Conservation (phyloP, 768 basidiomycete species). For the Ephemerocybe angulata region DNA sequence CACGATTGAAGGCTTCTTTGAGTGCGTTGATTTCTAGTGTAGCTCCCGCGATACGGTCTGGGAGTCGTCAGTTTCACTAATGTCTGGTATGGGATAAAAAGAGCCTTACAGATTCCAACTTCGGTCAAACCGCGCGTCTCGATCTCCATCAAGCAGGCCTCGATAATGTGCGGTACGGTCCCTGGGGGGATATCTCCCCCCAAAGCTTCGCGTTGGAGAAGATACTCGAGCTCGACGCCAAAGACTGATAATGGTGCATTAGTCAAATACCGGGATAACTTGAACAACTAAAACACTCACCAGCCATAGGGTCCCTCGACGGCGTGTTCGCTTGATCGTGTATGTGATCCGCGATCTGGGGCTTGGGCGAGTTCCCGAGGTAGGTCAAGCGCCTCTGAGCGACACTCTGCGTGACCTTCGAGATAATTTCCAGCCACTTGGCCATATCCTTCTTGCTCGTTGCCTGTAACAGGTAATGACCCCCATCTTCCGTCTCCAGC, state of each 20-base stretch:
- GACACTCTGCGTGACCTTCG: conserved; percentile 64
- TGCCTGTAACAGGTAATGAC: conserved; percentile 77
- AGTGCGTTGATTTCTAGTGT: conserved; percentile 63
- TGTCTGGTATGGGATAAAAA: neutral
- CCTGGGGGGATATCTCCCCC: conserved; percentile 49
- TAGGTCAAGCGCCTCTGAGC: conserved; percentile 80
- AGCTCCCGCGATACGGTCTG: conserved; percentile 84
- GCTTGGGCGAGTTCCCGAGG: conserved; percentile 70
- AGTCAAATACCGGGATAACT: neutral
- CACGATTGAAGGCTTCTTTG: conserved; percentile 73
- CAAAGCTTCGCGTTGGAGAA: conserved; percentile 62
- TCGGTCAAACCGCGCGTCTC: conserved; percentile 75
- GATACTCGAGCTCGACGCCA: conserved; percentile 68
- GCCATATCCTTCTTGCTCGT: conserved; percentile 65
- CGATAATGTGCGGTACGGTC: conserved; percentile 61
- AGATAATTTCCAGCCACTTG: conserved; percentile 76
- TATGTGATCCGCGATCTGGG: conserved; percentile 70
- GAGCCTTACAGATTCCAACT: conserved; percentile 74
- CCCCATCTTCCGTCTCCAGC: conserved; percentile 84
- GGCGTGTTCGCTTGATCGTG: conserved; percentile 54
- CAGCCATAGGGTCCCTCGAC: conserved; percentile 71
- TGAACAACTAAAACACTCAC: conserved; percentile 36
- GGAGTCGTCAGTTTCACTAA: neutral
- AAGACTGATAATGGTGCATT: conserved; percentile 46
- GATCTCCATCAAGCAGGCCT: conserved; percentile 64